Conservation (phyloP, 148 eudicot species). For the Rhododendron ferrugineum region DNA sequence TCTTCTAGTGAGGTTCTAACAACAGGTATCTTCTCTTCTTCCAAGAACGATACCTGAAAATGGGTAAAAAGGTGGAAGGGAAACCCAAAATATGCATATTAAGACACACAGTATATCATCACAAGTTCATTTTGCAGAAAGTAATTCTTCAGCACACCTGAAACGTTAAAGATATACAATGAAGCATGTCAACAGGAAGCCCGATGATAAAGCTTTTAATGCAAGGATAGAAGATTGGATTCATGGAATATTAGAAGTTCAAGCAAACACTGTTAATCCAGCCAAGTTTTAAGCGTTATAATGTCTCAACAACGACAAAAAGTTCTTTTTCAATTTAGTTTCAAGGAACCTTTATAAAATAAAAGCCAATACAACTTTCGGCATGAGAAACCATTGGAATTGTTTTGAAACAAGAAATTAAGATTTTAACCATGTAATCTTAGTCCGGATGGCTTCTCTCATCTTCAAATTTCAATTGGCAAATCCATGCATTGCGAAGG, state of each 20-base stretch:
- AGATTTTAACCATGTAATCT: background rate
- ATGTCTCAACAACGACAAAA: background rate
- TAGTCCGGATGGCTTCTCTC: background rate
- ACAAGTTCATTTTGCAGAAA: background rate
- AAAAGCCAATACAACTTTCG: background rate
- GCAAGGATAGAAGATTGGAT: background rate
- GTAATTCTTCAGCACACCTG: background rate
- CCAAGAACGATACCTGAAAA: constrained; percentile 73
- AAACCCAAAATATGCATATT: background rate
- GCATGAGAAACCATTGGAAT: background rate
- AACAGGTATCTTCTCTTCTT: constrained; percentile 87
- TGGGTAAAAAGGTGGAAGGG: background rate
- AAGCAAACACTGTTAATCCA: background rate
- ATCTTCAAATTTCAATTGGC: background rate
- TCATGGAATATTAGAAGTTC: background rate
- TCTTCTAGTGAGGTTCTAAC: constrained; percentile 51
- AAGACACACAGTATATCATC: background rate
- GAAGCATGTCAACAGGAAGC: background rate
- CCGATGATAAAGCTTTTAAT: background rate
- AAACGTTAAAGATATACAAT: background rate
- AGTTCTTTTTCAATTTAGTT: background rate
- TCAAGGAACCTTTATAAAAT: background rate
- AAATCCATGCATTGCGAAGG: constrained; percentile 4
- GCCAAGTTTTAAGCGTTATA: background rate
- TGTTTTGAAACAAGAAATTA: background rate